Evolutionary conservation across 441 rosid genomes (phyloP), one percentile per base, ranked within the genome.

Genomic region (Jatropha multifida): DNA sequence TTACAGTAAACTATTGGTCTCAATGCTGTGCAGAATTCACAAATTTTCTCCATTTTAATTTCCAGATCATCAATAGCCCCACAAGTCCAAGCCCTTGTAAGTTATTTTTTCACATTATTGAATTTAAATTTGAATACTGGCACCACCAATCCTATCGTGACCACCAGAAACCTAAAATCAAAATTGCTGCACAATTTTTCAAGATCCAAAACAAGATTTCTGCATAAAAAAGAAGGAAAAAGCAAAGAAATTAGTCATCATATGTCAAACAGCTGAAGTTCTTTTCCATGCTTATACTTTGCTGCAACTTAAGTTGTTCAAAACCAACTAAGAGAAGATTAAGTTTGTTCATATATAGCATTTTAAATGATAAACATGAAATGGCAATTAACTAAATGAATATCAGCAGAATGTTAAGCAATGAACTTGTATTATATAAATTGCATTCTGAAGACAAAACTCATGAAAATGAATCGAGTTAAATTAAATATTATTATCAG

Each of bases 1-100:
- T 86, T 87, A 73, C 96, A 94, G 77, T 91, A 91, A 77, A 90
- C 89, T 27, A 90, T 81, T 3, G 97, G 90, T 86, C 90, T 90
- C 74, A 78, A 84, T 14, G 79, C 86, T 62, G 65, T 81, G 85
- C 97, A 94, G 82, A 91, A 91, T 72, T 90, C 97, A 72, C 99
- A 94, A 51, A 76, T 77, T 86, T 88, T 86, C 81, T 91, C 96
- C 97, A 93, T 94, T 68, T 80, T 75, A 58, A 27, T 15, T 71
- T 78, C 68, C 73, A 68, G 72, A 59, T 64, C 73, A 69, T 32
- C 66, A 74, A 64, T 17, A 48, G 46, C 13, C 23, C 51, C 46
- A 5, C 40, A 61, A 40, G 51, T 68, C 67, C 52, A 20, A 48
- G 71, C 54, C 70, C 74, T 76, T 72, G 62, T 58, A 54, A 4